A percentile compares a stretch with the other conserved stretches of the same genome.
Evolutionary conservation across 2,329 filamentous ascomycete species (phyloP).

Genomic region (Aspergillus quadricinctus): DNA sequence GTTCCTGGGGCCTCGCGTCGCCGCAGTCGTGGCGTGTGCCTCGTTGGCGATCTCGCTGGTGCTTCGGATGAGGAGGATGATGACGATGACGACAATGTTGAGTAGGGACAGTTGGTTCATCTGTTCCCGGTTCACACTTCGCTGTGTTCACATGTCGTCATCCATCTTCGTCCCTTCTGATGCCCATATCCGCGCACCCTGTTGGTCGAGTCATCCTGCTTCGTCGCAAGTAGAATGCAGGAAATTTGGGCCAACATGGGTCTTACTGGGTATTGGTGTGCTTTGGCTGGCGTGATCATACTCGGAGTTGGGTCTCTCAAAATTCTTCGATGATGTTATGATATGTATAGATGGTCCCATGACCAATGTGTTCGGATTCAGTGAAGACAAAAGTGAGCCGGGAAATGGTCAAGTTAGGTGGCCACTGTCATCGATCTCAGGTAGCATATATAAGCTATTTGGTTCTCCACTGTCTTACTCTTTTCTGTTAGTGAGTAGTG

Average conservation of each 20-base stretch:
- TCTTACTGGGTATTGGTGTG: constrained; percentile 9
- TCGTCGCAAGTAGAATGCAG: constrained; percentile 5
- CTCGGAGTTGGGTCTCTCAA: constrained; percentile 17
- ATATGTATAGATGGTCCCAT: constrained; percentile 11
- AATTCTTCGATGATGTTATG: constrained; percentile 10
- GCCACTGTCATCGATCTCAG: constrained; percentile 43
- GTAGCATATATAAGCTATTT: not conserved
- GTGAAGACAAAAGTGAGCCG: constrained; percentile 15
- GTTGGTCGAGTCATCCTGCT: constrained; percentile 3
- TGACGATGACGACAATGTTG: constrained; percentile 50
- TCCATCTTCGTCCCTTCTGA: constrained; percentile 10
- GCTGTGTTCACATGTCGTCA: constrained; percentile 13
- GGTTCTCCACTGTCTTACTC: not conserved
- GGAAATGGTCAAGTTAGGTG: constrained; percentile 57
- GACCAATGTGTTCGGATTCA: constrained; percentile 7
- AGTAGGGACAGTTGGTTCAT: constrained; percentile 10
- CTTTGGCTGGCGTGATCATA: constrained; percentile 16
- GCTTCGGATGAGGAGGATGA: constrained; percentile 53
- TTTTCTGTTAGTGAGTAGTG: not conserved
- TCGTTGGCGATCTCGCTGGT: constrained; percentile 53
- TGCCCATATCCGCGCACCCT: constrained; percentile 3
- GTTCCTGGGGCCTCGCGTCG: constrained; percentile 39
- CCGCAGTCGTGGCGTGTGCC: constrained; percentile 23
- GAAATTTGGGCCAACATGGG: constrained; percentile 1
- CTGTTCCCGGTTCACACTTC: constrained; percentile 8